A percentile compares a stretch with the other conserved stretches of the same genome.
These are phyloP conservation scores for Phytophthora citricola DNA, from an alignment of 352 stramenopile species.

Conservation along the genomic window DNA sequence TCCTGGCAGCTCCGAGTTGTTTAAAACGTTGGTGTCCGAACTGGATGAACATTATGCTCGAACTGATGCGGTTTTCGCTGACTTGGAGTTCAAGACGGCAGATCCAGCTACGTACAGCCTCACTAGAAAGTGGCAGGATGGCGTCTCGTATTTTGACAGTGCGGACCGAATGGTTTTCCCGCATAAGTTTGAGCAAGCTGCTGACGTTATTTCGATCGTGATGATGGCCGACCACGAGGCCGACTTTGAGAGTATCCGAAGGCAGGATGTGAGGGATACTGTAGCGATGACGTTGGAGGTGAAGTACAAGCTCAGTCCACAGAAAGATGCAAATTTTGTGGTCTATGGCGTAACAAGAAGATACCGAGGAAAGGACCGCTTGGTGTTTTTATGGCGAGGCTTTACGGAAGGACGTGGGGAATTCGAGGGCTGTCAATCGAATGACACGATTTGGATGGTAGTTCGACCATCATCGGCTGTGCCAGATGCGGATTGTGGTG, in stretches of 20 bases:
- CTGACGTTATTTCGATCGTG: constrained; percentile 10
- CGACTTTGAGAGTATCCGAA: not conserved
- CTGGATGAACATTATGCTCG: constrained; percentile 16
- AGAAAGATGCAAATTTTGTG: constrained; percentile 2
- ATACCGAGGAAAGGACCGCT: not conserved
- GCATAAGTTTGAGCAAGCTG: constrained; percentile 16
- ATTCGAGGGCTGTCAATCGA: not conserved
- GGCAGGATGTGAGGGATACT: constrained; percentile 22
- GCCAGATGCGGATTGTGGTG: not conserved
- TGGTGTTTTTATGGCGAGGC: not conserved
- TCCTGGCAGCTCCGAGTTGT: not conserved
- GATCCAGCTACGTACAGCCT: constrained; percentile 7
- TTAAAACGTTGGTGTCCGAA: constrained; percentile 7
- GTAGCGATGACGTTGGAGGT: constrained; percentile 35
- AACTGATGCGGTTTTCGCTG: constrained; percentile 14
- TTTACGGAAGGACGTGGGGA: constrained; percentile 1
- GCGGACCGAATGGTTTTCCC: constrained; percentile 19
- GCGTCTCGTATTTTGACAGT: constrained; percentile 27
- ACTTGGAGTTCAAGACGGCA: constrained; percentile 6
- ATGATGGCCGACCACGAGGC: constrained; percentile 16
- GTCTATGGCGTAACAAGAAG: constrained; percentile 2
- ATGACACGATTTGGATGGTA: not conserved
- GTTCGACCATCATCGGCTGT: not conserved
- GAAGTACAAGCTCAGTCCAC: constrained; percentile 13
- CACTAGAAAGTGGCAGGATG: constrained; percentile 9